phyloP scores from a whole-genome alignment of 345 rosid species.

The Aquilaria yunnanensis region DNA sequence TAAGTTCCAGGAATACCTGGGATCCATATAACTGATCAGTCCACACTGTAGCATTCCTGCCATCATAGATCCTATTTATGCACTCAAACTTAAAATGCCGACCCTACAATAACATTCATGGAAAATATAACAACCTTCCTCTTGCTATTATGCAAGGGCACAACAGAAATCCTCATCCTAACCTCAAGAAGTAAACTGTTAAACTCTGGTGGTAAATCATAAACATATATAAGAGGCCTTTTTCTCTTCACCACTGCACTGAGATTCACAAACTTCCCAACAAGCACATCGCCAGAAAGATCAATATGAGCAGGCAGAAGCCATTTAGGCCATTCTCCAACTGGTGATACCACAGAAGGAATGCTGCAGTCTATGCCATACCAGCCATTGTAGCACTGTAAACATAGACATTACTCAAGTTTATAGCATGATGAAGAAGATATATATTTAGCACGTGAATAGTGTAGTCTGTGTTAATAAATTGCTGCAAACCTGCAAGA shows the following conservation, averaged over 20 bases:
- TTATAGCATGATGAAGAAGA: not conserved
- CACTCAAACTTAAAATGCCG: slow-evolving; percentile 89
- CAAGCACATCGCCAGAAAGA: slow-evolving; percentile 38
- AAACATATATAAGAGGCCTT: slow-evolving; percentile 87
- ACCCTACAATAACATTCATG: slow-evolving; percentile 47
- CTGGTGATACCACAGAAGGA: slow-evolving; percentile 70
- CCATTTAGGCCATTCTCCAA: slow-evolving; percentile 90
- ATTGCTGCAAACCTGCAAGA: too few relatives aligned
- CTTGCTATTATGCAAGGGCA: slow-evolving; percentile 8
- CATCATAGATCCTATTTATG: slow-evolving; percentile 81
- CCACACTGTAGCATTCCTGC: slow-evolving; percentile 76
- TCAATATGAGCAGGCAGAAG: slow-evolving; percentile 81
- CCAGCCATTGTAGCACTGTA: slow-evolving; percentile 88
- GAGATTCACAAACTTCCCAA: slow-evolving; percentile 42
- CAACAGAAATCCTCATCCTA: slow-evolving; percentile 16
- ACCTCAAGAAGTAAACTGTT: slow-evolving; percentile 97
- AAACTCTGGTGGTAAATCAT: slow-evolving; percentile 92
- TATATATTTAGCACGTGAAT: not conserved
- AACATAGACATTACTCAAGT: slow-evolving; percentile 6
- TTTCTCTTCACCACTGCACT: slow-evolving; percentile 63
- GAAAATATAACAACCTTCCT: slow-evolving; percentile 13
- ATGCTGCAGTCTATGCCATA: slow-evolving; percentile 87
- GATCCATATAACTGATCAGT: slow-evolving; percentile 87
- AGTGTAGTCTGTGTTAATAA: too few relatives aligned
- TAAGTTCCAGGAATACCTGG: slow-evolving; percentile 49